These are phyloP conservation scores for Rhodotorula kratochvilovae DNA, from an alignment of 768 basidiomycete genomes.

Conservation along the genomic window DNA sequence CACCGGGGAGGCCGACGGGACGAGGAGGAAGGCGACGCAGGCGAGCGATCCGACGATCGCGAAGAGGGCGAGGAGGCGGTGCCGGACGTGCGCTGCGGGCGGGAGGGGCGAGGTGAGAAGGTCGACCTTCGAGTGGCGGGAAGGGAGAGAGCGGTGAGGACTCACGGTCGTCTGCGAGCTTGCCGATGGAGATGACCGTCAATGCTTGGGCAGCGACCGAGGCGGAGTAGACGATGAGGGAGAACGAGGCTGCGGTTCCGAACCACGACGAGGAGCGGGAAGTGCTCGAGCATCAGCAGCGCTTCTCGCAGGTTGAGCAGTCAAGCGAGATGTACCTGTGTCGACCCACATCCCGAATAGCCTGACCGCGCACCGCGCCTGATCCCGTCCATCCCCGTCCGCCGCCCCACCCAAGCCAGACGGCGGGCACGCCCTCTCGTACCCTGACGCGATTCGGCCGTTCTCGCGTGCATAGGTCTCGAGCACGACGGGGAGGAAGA, in stretches of 20 bases:
- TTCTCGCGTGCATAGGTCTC: slow-evolving; percentile 16
- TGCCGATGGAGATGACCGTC: slow-evolving; percentile 91
- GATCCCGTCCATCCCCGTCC: not conserved
- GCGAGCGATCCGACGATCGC: slow-evolving; percentile 67
- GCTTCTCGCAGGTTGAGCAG: too few relatives aligned
- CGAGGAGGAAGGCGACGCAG: slow-evolving; percentile 64
- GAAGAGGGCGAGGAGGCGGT: slow-evolving; percentile 69
- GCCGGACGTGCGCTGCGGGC: slow-evolving; percentile 61
- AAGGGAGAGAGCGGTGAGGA: slow-evolving; percentile 21
- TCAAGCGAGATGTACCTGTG: slow-evolving; percentile 1
- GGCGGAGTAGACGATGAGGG: slow-evolving; percentile 79
- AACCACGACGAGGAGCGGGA: not conserved
- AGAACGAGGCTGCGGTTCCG: slow-evolving; percentile 47
- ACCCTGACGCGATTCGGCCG: slow-evolving; percentile 1
- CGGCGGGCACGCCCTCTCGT: not conserved
- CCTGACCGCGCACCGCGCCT: slow-evolving; percentile 17
- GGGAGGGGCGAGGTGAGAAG: not conserved
- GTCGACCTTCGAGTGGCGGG: too few relatives aligned
- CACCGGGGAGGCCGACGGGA: slow-evolving; percentile 65
- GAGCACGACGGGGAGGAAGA: slow-evolving; percentile 20
- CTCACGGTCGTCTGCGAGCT: slow-evolving; percentile 83
- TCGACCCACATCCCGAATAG: slow-evolving; percentile 11
- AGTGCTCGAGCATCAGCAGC: not conserved
- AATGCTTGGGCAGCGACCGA: slow-evolving; percentile 85
- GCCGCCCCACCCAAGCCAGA: not conserved